Evolutionary conservation across 768 basidiomycete species (phyloP).

Genomic region (Suillus cothurnatus): DNA sequence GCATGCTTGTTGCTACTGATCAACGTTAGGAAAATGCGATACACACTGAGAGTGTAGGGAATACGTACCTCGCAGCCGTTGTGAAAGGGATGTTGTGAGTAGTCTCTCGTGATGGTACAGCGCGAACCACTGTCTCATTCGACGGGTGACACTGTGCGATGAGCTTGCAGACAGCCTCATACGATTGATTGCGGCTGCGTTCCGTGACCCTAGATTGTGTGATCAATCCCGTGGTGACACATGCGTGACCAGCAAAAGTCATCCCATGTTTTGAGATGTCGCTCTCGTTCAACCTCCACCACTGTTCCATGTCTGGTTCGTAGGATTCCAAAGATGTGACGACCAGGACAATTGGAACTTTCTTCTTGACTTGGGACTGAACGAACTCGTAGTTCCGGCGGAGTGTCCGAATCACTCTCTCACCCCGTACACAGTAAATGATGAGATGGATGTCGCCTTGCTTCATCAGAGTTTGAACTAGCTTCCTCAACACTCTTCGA

Average conservation of each 20-base stretch:
- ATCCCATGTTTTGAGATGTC: not conserved
- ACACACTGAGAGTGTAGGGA: not conserved
- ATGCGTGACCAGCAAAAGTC: not conserved
- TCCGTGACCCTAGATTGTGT: too few species aligned
- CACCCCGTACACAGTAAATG: slow-evolving; percentile 40
- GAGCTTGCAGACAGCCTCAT: slow-evolving; percentile 46
- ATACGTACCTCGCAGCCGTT: not conserved
- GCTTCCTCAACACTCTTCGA: not conserved
- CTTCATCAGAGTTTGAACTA: not conserved
- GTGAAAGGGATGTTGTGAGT: too few species aligned
- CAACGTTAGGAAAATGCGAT: not conserved
- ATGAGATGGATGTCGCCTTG: slow-evolving; percentile 40
- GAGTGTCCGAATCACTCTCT: slow-evolving; percentile 36
- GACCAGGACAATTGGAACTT: slow-evolving; percentile 39
- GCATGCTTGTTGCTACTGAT: slow-evolving; percentile 16
- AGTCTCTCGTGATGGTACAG: slow-evolving; percentile 32
- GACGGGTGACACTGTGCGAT: slow-evolving; percentile 28
- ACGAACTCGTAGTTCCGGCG: slow-evolving; percentile 37
- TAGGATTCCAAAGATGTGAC: slow-evolving; percentile 40
- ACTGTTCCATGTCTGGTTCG: slow-evolving; percentile 26
- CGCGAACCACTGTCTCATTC: slow-evolving; percentile 18
- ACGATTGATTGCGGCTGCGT: slow-evolving; percentile 23
- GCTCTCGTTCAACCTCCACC: slow-evolving; percentile 40
- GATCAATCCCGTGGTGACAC: not conserved
- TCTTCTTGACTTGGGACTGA: slow-evolving; percentile 37